Evolutionary conservation across 23 red algal genomes (phyloP).

Genomic region (Gracilaria domingensis): DNA sequence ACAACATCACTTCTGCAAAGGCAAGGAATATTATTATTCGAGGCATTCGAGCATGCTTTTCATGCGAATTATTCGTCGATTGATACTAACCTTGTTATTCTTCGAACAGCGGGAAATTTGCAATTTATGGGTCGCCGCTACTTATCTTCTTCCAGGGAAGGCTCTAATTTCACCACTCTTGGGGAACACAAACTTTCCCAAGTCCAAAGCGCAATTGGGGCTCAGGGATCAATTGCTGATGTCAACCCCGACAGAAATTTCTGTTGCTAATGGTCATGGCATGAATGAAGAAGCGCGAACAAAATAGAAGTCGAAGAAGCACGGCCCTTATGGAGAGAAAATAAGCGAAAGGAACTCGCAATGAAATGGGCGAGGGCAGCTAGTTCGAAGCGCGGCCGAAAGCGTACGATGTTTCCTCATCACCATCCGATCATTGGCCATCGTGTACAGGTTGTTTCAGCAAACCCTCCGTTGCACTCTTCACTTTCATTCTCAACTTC

Average conservation of each 20-base stretch:
- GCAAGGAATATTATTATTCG: background rate
- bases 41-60: background rate
- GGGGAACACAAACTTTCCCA: conserved; percentile 5
- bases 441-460: conserved; percentile 11
- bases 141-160: background rate
- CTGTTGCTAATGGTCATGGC: background rate
- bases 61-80: background rate
- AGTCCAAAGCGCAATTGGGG: background rate
- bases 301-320: conserved; percentile 51
- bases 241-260: background rate
- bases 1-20: background rate
- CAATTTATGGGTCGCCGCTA: background rate
- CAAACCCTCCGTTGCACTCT: background rate
- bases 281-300: conserved; percentile 7
- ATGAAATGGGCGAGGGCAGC: conserved; percentile 43
- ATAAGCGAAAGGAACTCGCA: conserved; percentile 61
- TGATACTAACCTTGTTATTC: background rate
- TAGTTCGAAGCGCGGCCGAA: conserved; percentile 63
- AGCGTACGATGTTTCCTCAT: conserved; percentile 2
- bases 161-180: background rate
- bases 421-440: background rate
- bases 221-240: background rate
- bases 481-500: background rate
- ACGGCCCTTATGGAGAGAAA: conserved; percentile 55
- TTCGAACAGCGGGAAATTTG: background rate